Conservation (phyloP, 1,139 yeast genomes). For the Hansenula lynferdii region DNA sequence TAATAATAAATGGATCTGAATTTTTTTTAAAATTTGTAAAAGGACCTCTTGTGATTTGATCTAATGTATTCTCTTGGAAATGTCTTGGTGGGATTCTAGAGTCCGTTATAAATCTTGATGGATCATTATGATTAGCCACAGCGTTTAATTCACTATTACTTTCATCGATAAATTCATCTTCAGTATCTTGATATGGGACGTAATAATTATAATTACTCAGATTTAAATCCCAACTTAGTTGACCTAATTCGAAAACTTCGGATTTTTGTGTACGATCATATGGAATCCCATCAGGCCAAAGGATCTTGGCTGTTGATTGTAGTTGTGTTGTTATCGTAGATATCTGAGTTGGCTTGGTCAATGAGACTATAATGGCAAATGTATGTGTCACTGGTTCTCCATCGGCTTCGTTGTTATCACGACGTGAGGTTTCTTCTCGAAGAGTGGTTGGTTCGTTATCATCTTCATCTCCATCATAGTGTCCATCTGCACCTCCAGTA, state of each 20-base stretch:
- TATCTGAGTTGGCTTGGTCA: constrained; percentile 22
- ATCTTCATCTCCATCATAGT: constrained; percentile 4
- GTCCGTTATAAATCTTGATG: constrained; percentile 16
- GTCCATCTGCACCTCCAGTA: background rate
- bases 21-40: constrained; percentile 7
- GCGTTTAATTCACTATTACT: constrained; percentile 12
- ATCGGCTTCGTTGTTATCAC: constrained; percentile 6
- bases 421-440: background rate
- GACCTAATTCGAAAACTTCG: constrained; percentile 47
- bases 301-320: constrained; percentile 29
- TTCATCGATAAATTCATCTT: constrained; percentile 20
- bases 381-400: constrained; percentile 21
- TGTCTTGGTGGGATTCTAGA: constrained; percentile 12
- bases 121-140: background rate
- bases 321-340: constrained; percentile 25
- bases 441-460: background rate
- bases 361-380: constrained; percentile 24
- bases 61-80: constrained; percentile 8
- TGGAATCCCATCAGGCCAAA: constrained; percentile 57
- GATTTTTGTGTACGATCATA: constrained; percentile 36
- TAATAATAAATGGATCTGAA: constrained; percentile 14
- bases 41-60: constrained; percentile 14
- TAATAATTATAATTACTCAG: constrained; percentile 43
- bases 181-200: constrained; percentile 26
- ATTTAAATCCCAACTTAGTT: constrained; percentile 40